phyloP scores from a whole-genome alignment of 176 grass and related monocot genomes.

The Themeda triandra region DNA sequence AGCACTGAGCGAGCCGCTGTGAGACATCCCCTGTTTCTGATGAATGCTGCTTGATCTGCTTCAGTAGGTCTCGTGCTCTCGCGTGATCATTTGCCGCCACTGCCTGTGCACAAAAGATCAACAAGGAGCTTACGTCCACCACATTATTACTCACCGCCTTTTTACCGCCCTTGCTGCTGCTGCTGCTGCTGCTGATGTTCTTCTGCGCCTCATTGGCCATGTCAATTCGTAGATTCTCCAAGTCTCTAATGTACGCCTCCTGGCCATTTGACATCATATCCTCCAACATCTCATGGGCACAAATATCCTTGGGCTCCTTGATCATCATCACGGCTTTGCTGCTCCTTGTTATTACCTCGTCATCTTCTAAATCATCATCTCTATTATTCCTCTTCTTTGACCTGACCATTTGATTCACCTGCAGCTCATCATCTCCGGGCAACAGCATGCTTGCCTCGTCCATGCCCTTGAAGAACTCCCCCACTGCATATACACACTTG shows the following conservation, averaged over 20 bases:
- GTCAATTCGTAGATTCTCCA: constrained; percentile 13
- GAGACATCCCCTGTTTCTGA: constrained; percentile 45
- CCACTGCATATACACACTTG: constrained; percentile 5
- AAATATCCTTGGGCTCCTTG: constrained; percentile 10
- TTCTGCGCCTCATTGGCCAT: background rate
- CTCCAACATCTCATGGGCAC: constrained; percentile 39
- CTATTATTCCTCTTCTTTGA: constrained; percentile 27
- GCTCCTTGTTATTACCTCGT: constrained; percentile 28
- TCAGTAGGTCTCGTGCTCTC: constrained; percentile 36
- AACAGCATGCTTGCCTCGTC: constrained; percentile 43
- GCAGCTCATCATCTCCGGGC: constrained; percentile 10
- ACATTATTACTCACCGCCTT: background rate
- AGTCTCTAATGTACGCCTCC: background rate
- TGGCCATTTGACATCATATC: constrained; percentile 17
- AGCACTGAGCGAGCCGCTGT: constrained; percentile 55
- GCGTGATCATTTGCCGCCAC: constrained; percentile 44
- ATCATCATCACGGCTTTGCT: constrained; percentile 29
- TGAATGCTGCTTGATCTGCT: constrained; percentile 57
- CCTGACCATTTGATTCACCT: background rate
- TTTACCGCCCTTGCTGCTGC: background rate
- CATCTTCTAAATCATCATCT: constrained; percentile 2
- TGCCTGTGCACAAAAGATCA: constrained; percentile 54
- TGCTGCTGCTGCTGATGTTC: background rate
- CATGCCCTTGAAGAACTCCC: constrained; percentile 34
- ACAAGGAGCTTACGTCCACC: constrained; percentile 59